Evolutionary conservation across 768 basidiomycete genomes (phyloP), one percentile per base, ranked within the genome.

Genomic region (Crepidotus variabilis): DNA sequence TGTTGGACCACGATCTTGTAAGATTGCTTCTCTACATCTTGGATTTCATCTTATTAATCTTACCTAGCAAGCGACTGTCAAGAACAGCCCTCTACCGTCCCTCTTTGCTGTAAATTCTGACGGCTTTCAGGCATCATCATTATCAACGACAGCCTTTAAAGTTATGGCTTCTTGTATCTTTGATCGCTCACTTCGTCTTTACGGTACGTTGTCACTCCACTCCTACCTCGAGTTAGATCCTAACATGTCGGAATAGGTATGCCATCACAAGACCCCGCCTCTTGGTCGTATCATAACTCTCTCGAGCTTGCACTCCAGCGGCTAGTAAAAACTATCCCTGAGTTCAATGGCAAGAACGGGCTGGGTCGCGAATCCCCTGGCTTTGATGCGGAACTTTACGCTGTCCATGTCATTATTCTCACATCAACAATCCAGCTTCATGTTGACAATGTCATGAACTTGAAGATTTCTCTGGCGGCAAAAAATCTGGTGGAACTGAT

Each of bases 111-210:
- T 20, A 4, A 64, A 72, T 22, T 35, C 56, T 10, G 62, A 69
- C 16, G 32, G 50, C 23, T 58, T 72, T 23, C 60, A 67, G 21
- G 49, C 60, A 34, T 63, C 65, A 35, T 63, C 63, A 22, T 58
- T 70, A 53, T 69, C 61, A 46, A 66, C 71, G 22, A 71, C 73
- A 22, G 69, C 79, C 4, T 68, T 83, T 61, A 80, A 81, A 53
- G 76, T 75, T 1, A 80, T 83, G 63, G 81, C 79, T 0, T 72
- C 76, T 2, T 75, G 78, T 24, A 70, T 86, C 36, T 84, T 79
- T 62, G 83, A 84, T 63, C 72, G 79, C 14, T 76, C 83, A 5
- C 73, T 76, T 22, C 77, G 81, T 34, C 67, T 81, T 20, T 59
- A 61, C 39, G 62, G 65, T 67, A 53, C 24, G 63, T 62, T 48